phyloP scores from a whole-genome alignment of 2,329 filamentous ascomycete species.

The Xylariaceae sp. region DNA sequence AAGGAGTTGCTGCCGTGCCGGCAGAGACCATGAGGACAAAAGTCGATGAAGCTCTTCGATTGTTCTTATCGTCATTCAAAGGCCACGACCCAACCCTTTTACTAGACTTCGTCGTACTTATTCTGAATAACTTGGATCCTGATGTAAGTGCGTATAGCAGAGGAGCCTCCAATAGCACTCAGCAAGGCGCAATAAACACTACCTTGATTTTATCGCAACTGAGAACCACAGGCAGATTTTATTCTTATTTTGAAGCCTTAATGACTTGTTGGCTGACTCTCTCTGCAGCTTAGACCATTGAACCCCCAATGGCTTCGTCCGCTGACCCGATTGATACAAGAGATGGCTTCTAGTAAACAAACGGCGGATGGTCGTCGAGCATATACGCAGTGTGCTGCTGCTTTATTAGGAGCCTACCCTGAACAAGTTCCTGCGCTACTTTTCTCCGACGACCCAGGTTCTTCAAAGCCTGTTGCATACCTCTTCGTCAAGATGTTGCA shows the following conservation, averaged over 20 bases:
- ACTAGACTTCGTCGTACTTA: constrained; percentile 51
- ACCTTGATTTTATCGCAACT: background rate
- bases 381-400: constrained; percentile 56
- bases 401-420: constrained; percentile 55
- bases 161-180: background rate
- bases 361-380: constrained; percentile 52
- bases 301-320: constrained; percentile 51
- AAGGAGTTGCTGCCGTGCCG: constrained; percentile 35
- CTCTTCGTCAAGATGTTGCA: constrained; percentile 61
- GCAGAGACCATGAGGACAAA: constrained; percentile 33
- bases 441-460: constrained; percentile 45
- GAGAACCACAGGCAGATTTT: background rate
- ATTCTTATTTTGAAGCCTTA: constrained; percentile 1
- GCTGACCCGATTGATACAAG: constrained; percentile 46
- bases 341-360: constrained; percentile 52
- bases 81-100: constrained; percentile 59
- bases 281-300: constrained; percentile 43
- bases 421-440: constrained; percentile 43
- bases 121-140: constrained; percentile 48
- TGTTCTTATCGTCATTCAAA: constrained; percentile 36
- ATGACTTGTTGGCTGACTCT: constrained; percentile 16
- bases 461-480: constrained; percentile 55
- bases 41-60: constrained; percentile 46
- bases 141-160: constrained; percentile 38
- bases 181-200: background rate